Conservation (phyloP, 352 stramenopile genomes). For the Pythium periplocum region DNA sequence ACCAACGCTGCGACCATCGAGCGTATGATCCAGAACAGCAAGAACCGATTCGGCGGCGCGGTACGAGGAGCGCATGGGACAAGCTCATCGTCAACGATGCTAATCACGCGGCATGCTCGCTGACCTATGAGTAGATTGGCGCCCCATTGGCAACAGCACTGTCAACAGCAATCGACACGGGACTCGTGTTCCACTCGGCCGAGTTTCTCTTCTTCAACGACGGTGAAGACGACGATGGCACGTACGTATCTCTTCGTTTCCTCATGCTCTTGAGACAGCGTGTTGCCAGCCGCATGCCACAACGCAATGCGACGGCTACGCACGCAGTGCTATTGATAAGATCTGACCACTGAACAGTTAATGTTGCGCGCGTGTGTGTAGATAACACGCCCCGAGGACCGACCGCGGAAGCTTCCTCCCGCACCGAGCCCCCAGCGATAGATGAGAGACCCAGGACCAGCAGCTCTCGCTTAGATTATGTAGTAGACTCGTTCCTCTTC, state of each 20-base stretch:
- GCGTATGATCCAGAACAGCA: slow-evolving; percentile 54
- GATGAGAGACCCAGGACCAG: no score
- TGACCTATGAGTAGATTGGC: slow-evolving; percentile 27
- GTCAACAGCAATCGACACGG: slow-evolving; percentile 43
- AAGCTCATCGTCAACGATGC: background rate
- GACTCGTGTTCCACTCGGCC: slow-evolving; percentile 48
- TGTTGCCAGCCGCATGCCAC: background rate
- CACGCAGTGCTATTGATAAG: slow-evolving; percentile 8
- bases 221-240: slow-evolving; percentile 75
- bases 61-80: slow-evolving; percentile 24
- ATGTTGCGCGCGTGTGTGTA: slow-evolving; percentile 52
- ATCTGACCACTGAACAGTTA: slow-evolving; percentile 83
- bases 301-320: background rate
- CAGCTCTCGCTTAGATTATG: no score
- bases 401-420: slow-evolving; percentile 7
- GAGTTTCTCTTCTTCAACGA: slow-evolving; percentile 75
- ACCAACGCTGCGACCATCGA: slow-evolving; percentile 43
- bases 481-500: no score
- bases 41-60: slow-evolving; percentile 56
- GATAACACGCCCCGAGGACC: slow-evolving; percentile 37
- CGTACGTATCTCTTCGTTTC: slow-evolving; percentile 34
- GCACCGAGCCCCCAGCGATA: background rate
- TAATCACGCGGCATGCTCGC: background rate
- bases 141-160: slow-evolving; percentile 42
- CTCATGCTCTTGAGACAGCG: background rate